phyloP scores from a whole-genome alignment of 2,329 filamentous ascomycete genomes.

The Aspergillus quadricinctus region DNA sequence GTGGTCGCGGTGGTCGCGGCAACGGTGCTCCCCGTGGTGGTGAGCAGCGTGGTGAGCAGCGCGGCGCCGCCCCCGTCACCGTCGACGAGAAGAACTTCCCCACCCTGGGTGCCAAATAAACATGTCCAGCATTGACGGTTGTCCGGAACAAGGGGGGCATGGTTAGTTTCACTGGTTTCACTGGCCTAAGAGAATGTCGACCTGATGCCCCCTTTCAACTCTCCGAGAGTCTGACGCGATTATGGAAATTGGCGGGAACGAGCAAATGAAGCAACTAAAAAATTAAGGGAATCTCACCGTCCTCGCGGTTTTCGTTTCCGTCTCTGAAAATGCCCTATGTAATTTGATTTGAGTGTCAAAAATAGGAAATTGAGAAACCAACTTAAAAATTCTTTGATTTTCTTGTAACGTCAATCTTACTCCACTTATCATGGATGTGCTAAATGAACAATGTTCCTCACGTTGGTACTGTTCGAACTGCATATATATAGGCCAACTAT shows the following conservation, averaged over 20 bases:
- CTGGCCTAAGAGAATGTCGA: no score
- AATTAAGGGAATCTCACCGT: background rate
- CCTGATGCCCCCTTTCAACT: no score
- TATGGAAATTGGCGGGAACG: background rate
- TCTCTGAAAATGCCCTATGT: conserved; percentile 18
- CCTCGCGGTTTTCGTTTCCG: background rate
- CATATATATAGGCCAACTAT: no score
- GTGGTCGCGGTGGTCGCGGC: conserved; percentile 22
- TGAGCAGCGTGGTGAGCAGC: conserved; percentile 11
- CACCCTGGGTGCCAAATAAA: conserved; percentile 39
- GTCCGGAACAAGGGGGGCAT: background rate
- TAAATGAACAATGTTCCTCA: no score
- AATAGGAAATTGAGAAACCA: conserved; percentile 20
- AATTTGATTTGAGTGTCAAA: conserved; percentile 30
- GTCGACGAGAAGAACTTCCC: conserved; percentile 47
- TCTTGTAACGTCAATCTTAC: no score
- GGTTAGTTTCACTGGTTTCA: no score
- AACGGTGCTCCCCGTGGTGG: conserved; percentile 17
- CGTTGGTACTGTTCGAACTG: no score
- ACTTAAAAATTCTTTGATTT: conserved; percentile 3
- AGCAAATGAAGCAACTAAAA: background rate
- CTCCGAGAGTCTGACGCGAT: background rate
- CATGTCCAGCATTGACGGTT: background rate
- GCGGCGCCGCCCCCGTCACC: conserved; percentile 25
- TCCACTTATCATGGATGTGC: no score